These are phyloP conservation scores for Blastocystis sp. DNA, from an alignment of 352 stramenopile genomes.

Conservation along the genomic window DNA sequence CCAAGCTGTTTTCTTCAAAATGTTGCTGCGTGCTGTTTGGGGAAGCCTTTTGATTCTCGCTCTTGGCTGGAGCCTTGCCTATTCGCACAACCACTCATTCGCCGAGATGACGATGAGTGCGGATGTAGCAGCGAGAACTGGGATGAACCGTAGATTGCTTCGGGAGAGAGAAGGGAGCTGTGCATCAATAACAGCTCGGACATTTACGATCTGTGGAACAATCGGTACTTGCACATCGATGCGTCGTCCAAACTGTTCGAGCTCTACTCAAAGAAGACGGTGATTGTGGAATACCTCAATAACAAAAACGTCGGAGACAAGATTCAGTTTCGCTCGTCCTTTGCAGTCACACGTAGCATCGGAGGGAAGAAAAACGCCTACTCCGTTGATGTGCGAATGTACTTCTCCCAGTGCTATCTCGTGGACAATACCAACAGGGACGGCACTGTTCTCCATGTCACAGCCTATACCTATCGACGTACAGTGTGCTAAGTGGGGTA, in stretches of 20 bases:
- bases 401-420: conserved; percentile 63
- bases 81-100: conserved; percentile 42
- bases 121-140: background rate
- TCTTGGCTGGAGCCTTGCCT: conserved; percentile 7
- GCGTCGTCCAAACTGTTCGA: background rate
- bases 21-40: background rate
- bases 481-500: background rate
- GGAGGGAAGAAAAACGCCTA: background rate
- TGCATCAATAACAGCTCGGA: conserved; percentile 64
- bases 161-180: conserved; percentile 6
- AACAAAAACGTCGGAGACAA: conserved; percentile 24
- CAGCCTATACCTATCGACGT: background rate
- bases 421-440: conserved; percentile 33
- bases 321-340: background rate
- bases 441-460: background rate
- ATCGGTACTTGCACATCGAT: conserved; percentile 38
- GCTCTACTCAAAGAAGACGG: conserved; percentile 51
- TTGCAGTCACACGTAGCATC: background rate
- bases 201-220: conserved; percentile 62
- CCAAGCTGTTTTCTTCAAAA: background rate
- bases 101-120: background rate
- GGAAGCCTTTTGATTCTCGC: background rate
- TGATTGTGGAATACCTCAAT: conserved; percentile 30
- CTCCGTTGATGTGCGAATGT: conserved; percentile 33
- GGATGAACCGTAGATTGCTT: background rate